phyloP scores from a whole-genome alignment of 306 rosid species.

The Cercis canadensis region DNA sequence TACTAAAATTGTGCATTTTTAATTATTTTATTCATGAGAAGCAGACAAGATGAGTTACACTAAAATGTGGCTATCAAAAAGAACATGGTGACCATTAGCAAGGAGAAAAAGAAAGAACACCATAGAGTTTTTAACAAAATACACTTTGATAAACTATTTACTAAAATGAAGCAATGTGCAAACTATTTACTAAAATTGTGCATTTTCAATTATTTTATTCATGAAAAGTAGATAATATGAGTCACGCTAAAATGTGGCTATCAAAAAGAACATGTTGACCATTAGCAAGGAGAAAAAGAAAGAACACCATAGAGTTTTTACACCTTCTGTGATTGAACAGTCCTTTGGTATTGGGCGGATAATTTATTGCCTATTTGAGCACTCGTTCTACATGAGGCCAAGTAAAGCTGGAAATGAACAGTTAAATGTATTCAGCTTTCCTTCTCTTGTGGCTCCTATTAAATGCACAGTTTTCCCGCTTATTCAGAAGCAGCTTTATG shows the following conservation, averaged over 20 bases:
- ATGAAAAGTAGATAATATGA: too few relatives aligned
- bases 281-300: slow-evolving; percentile 87
- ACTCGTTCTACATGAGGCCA: slow-evolving; percentile 77
- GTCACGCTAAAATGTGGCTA: slow-evolving; percentile 59
- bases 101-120: slow-evolving; percentile 86
- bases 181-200: too few relatives aligned
- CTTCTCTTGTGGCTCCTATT: slow-evolving; percentile 90
- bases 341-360: slow-evolving; percentile 97
- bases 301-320: slow-evolving; percentile 92
- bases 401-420: slow-evolving; percentile 89
- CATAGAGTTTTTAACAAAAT: slow-evolving; percentile 93
- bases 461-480: slow-evolving; percentile 98
- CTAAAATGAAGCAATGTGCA: slow-evolving; percentile 95
- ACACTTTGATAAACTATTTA: too few relatives aligned
- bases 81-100: slow-evolving; percentile 83
- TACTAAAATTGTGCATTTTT: too few relatives aligned
- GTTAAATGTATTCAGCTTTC: slow-evolving; percentile 81
- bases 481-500: slow-evolving; percentile 82
- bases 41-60: too few relatives aligned
- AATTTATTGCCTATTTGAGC: slow-evolving; percentile 90
- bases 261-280: slow-evolving; percentile 77
- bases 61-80: slow-evolving; percentile 63
- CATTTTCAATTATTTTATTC: too few relatives aligned
- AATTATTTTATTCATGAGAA: slow-evolving; percentile 73
- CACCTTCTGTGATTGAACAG: slow-evolving; percentile 97